A percentile compares a stretch with the other conserved stretches of the same genome.
Evolutionary conservation across 1,284 basidiomycete species (phyloP).

Genomic region (Fistulina hepatica): DNA sequence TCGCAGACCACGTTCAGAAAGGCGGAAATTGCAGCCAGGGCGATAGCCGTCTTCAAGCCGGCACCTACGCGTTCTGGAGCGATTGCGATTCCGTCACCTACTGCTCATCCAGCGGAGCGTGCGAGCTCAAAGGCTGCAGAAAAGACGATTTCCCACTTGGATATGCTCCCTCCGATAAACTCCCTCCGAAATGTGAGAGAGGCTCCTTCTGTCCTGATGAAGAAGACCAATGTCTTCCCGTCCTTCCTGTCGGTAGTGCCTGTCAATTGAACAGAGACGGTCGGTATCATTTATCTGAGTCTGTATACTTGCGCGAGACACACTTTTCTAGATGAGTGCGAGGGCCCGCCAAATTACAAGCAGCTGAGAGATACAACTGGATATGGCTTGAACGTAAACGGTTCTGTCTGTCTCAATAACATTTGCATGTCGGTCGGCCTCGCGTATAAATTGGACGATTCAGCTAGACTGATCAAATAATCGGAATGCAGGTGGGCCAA

Average conservation of each 20-base stretch:
- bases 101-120: slow-evolving; percentile 48
- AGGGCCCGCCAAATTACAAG: slow-evolving; percentile 48
- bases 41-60: slow-evolving; percentile 58
- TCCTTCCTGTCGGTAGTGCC: slow-evolving; percentile 49
- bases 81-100: slow-evolving; percentile 66
- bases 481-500: slow-evolving; percentile 55
- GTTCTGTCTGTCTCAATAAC: slow-evolving; percentile 73
- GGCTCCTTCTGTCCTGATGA: slow-evolving; percentile 81
- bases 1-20: slow-evolving; percentile 33
- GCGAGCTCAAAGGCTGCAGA: slow-evolving; percentile 59
- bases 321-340: slow-evolving; percentile 56
- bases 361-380: slow-evolving; percentile 48
- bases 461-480: slow-evolving; percentile 1
- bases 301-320: neutral
- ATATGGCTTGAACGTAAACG: slow-evolving; percentile 65
- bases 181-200: slow-evolving; percentile 52
- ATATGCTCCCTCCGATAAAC: slow-evolving; percentile 21
- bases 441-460: slow-evolving; percentile 3
- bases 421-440: slow-evolving; percentile 63
- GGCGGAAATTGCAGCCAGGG: slow-evolving; percentile 39
- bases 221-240: slow-evolving; percentile 53
- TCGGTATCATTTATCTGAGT: slow-evolving; percentile 19
- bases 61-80: slow-evolving; percentile 66
- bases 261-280: slow-evolving; percentile 88
- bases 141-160: slow-evolving; percentile 70